Base-by-base conservation (phyloP, 495 filamentous ascomycete genomes). In the Podospora didyma region DNA sequence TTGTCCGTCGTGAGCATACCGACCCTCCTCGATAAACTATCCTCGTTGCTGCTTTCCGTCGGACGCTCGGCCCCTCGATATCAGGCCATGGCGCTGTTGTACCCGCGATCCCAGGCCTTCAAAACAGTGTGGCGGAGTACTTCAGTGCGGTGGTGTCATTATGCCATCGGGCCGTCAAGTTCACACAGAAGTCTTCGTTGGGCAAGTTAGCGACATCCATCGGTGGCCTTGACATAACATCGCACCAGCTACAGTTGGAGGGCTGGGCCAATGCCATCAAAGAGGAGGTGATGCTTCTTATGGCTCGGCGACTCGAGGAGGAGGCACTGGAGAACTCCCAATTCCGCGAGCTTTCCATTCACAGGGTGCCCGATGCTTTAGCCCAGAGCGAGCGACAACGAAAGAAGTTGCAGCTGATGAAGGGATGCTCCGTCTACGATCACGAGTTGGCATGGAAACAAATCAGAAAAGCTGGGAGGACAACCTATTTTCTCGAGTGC, bases 41-140 rank as follows among this genome's bases (percentile, higher is more conserved):
- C 74, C 1, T 62, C 49, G 19, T 64, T 79, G n/a, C 61, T 79
- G 59, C 77, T 77, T 70, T 56, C 49, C 14, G 54, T 66, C 47
- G 74, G 74, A 44, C 69, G 70, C 17, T 68, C 64, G 22, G 71
- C 73, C 1, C 74, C 76, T 24, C 72, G 73, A 28, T 73, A 75
- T 54, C 62, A 77, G 59, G 60, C 20, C 17, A 66, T 78, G 56
- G 67, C 67, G 14, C 45, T 73, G 48, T 62, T 79, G 7, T 77
- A 76, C 62, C 69, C 72, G 2, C 68, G 55, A 57, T 77, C 72
- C 10, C 65, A 62, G 46, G 58, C 50, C 31, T 56, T 78, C 74
- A 74, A 59, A 66, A 65, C 39, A 35, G 63, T 24, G 57, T 78
- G 31, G 73, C 46, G 51, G 73, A 78, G 60, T 78, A 78, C 57